phyloP scores from a whole-genome alignment of 305 asterid genomes.

The Coffea humblotiana region DNA sequence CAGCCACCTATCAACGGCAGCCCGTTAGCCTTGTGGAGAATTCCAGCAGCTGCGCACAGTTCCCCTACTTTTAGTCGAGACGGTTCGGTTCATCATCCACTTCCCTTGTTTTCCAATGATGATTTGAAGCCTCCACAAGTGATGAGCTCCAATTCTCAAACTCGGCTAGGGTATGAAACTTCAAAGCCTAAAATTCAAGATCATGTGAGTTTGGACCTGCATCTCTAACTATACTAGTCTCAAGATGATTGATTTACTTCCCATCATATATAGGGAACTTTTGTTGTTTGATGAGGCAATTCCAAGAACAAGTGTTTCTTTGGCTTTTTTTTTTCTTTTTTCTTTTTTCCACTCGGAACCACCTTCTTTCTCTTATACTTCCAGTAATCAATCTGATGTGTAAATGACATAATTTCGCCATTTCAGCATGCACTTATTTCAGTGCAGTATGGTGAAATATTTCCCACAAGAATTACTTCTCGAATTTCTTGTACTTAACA shows the following conservation, averaged over 20 bases:
- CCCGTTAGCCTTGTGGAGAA: conserved; percentile 42
- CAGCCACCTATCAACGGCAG: conserved; percentile 36
- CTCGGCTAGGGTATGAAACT: conserved; percentile 34
- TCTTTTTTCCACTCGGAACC: neutral
- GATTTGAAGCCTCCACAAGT: conserved; percentile 34
- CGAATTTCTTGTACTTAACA: neutral
- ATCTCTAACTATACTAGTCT: conserved; percentile 33
- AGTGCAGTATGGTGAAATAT: conserved; percentile 6
- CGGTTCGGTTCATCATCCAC: conserved; percentile 27
- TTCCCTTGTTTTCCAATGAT: conserved; percentile 20
- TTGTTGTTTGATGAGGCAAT: conserved; percentile 14
- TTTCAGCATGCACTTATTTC: neutral
- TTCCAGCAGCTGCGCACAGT: conserved; percentile 19
- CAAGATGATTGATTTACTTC: neutral
- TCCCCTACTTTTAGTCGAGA: conserved; percentile 21
- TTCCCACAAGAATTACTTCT: neutral
- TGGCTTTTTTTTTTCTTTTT: neutral
- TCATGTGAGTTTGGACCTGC: conserved; percentile 82
- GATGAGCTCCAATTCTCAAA: conserved; percentile 34
- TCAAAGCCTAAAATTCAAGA: conserved; percentile 48
- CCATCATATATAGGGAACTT: neutral
- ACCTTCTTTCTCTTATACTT: neutral
- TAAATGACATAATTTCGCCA: conserved; percentile 15
- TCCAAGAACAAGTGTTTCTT: neutral
- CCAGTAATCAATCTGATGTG: conserved; percentile 15